Conservation (phyloP, 2,329 filamentous ascomycete genomes). For the Ophiostoma pallidulum region DNA sequence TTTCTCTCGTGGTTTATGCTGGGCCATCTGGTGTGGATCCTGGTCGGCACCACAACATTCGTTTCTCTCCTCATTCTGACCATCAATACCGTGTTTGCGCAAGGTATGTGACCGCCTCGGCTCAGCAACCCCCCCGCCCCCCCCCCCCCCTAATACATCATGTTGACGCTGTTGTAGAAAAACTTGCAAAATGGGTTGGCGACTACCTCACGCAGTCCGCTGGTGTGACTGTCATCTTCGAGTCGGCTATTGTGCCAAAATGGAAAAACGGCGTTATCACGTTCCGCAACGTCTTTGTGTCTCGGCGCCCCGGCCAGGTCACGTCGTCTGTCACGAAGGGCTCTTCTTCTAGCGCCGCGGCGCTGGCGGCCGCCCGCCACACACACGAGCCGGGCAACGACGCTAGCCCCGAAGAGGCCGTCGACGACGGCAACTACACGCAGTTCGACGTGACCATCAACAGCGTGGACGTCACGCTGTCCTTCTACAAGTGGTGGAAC, state of each 20-base stretch:
- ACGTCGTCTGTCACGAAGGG: conserved; percentile 84
- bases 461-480: conserved; percentile 90
- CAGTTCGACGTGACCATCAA: conserved; percentile 95
- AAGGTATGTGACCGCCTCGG: conserved; percentile 48
- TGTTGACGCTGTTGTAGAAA: conserved; percentile 48
- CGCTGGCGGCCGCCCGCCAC: conserved; percentile 60
- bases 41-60: conserved; percentile 96
- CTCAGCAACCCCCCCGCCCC: neutral
- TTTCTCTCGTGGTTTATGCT: conserved; percentile 93
- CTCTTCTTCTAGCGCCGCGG: conserved; percentile 73
- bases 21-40: conserved; percentile 87
- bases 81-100: conserved; percentile 93
- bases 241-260: conserved; percentile 92
- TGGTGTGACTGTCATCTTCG: conserved; percentile 88
- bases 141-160: neutral
- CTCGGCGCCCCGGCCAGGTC: conserved; percentile 73
- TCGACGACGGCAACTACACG: conserved; percentile 91
- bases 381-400: conserved; percentile 9
- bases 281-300: conserved; percentile 94
- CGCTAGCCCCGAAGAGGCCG: conserved; percentile 25
- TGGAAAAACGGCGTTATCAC: conserved; percentile 94
- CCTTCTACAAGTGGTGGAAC: conserved; percentile 99
- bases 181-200: conserved; percentile 82
- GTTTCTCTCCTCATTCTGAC: conserved; percentile 84
- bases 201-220: conserved; percentile 93